Percentiles rank a stretch among this genome's conserved stretches.
Evolutionary conservation across 305 asterid genomes (phyloP).

Genomic region (Salvia sclarea): DNA sequence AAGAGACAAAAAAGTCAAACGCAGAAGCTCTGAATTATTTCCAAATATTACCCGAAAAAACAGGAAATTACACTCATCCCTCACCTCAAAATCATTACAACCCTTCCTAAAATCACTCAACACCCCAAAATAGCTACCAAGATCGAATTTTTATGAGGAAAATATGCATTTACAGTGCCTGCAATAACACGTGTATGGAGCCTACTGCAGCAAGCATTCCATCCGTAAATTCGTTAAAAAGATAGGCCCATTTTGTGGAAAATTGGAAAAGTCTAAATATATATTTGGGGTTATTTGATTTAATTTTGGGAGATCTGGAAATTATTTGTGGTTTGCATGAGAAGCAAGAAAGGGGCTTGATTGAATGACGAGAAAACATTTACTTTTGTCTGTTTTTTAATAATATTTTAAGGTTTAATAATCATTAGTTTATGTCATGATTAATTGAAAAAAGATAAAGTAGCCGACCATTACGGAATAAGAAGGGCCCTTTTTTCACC

Average conservation of each 20-base stretch:
- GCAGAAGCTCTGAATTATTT: constrained; percentile 27
- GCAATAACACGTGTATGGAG: constrained; percentile 44
- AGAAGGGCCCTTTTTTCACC: constrained; percentile 14
- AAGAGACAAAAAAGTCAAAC: constrained; percentile 44
- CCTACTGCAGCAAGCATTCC: constrained; percentile 30
- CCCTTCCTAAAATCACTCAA: constrained; percentile 35
- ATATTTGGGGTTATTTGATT: neutral
- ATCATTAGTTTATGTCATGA: neutral
- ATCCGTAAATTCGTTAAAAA: constrained; percentile 17
- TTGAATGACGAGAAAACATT: constrained; percentile 17
- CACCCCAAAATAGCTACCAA: constrained; percentile 31
- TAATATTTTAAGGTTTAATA: neutral
- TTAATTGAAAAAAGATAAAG: constrained; percentile 35
- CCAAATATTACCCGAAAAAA: constrained; percentile 31
- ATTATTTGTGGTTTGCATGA: constrained; percentile 39
- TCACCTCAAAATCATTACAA: constrained; percentile 29
- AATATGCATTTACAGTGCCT: neutral
- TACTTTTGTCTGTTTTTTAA: neutral
- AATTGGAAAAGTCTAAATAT: neutral
- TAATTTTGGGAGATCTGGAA: constrained; percentile 2
- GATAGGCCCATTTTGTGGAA: constrained; percentile 20
- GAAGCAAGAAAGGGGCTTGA: constrained; percentile 26
- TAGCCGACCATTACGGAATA: constrained; percentile 38
- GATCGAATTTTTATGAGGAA: neutral
- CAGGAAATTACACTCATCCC: constrained; percentile 24